Evolutionary conservation across 345 rosid genomes (phyloP).

Genomic region (Anastatica hierochuntica): DNA sequence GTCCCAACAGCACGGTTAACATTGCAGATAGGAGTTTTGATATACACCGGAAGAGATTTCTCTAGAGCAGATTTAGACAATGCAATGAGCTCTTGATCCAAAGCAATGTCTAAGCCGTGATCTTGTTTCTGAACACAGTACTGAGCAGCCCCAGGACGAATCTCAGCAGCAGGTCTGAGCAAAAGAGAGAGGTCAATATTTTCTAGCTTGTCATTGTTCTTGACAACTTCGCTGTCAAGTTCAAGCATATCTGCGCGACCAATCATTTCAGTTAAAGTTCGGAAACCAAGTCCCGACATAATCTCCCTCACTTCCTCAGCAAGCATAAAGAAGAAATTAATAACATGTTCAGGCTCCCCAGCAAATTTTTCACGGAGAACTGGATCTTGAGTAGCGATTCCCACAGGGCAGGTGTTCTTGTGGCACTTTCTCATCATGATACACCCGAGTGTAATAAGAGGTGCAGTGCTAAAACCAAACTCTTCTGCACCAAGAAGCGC

Average conservation of each 20-base stretch:
- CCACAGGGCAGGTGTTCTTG: slow-evolving; percentile 99
- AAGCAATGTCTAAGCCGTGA: slow-evolving; percentile 90
- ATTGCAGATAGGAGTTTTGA: slow-evolving; percentile 70
- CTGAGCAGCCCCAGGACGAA: slow-evolving; percentile 92
- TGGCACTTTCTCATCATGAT: slow-evolving; percentile 99
- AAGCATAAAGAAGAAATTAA: slow-evolving; percentile 95
- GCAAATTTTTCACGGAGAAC: slow-evolving; percentile 97
- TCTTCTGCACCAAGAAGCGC: slow-evolving; percentile 99
- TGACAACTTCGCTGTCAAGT: slow-evolving; percentile 74
- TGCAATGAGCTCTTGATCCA: slow-evolving; percentile 65
- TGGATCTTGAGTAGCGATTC: slow-evolving; percentile 99
- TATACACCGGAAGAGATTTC: slow-evolving; percentile 72
- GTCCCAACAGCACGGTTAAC: slow-evolving; percentile 99
- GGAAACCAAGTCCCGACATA: slow-evolving; percentile 88
- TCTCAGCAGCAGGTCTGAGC: slow-evolving; percentile 89
- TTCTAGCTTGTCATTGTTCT: slow-evolving; percentile 70
- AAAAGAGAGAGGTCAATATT: slow-evolving; percentile 83
- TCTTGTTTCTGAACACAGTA: slow-evolving; percentile 92
- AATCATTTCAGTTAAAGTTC: slow-evolving; percentile 78
- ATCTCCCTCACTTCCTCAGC: slow-evolving; percentile 98
- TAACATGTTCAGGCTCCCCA: slow-evolving; percentile 97
- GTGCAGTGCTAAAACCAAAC: slow-evolving; percentile 99
- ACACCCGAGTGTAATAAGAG: slow-evolving; percentile 96
- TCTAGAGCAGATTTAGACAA: slow-evolving; percentile 70
- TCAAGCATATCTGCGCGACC: slow-evolving; percentile 99